Evolutionary conservation across 345 rosid species (phyloP).

Genomic region (Eucalyptus dawsonii): DNA sequence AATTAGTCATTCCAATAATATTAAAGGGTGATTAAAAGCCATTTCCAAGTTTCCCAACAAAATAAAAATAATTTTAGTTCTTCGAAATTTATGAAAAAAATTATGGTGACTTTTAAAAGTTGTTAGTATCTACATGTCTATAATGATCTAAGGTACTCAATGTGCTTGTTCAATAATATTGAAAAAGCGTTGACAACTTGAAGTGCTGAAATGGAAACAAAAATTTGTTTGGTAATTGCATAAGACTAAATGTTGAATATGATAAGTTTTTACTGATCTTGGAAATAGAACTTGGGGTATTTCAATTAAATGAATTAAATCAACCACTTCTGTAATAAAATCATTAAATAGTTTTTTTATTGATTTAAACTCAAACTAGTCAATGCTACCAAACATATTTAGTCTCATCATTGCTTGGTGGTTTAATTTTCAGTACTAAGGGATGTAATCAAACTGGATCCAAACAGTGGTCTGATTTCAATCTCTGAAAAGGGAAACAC

Average conservation of each 20-base stretch:
- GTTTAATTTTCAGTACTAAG: background rate
- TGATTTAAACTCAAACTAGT: background rate
- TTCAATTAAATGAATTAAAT: background rate
- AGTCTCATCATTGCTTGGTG: background rate
- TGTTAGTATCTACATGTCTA: background rate
- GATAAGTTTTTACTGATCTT: background rate
- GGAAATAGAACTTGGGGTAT: background rate
- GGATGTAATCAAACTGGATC: background rate
- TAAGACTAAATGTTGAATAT: background rate
- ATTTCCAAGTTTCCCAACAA: background rate
- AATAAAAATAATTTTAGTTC: background rate
- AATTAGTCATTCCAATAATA: background rate
- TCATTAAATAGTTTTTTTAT: background rate
- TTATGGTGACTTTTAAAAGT: background rate
- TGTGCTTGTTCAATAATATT: background rate
- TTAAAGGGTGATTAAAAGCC: background rate
- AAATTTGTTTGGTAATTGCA: background rate
- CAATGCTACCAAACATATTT: background rate
- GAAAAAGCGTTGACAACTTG: background rate
- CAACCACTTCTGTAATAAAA: background rate
- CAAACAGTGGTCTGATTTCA: background rate
- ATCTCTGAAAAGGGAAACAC: background rate
- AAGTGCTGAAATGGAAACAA: background rate
- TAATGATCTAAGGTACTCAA: background rate
- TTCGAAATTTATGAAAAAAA: background rate